Evolutionary conservation across 1,284 basidiomycete species (phyloP).

Genomic region (Agaricales sp.): DNA sequence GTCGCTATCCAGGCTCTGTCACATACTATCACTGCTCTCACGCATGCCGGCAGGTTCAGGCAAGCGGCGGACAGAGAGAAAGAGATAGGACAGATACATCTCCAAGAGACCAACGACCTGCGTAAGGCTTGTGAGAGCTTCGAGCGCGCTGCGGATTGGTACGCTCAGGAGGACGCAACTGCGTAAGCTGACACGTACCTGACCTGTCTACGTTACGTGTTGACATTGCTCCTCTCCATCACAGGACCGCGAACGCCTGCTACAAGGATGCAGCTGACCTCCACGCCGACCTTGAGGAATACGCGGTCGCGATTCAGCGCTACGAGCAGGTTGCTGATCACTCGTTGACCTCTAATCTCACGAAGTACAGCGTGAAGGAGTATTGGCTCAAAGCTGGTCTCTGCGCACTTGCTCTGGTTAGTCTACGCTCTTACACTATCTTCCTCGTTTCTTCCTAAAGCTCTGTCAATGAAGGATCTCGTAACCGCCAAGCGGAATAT

Average conservation of each 20-base stretch:
- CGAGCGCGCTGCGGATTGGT: constrained; percentile 94
- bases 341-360: constrained; percentile 76
- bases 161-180: constrained; percentile 90
- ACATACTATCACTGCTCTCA: constrained; percentile 79
- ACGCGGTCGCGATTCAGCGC: constrained; percentile 74
- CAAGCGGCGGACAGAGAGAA: constrained; percentile 98
- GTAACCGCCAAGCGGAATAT: constrained; percentile 79
- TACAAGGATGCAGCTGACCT: constrained; percentile 96
- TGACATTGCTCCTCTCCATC: constrained; percentile 8
- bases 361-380: constrained; percentile 98
- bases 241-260: constrained; percentile 89
- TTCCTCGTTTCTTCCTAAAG: constrained; percentile 1
- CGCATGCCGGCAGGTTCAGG: constrained; percentile 82
- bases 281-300: constrained; percentile 85
- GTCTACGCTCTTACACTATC: constrained; percentile 18
- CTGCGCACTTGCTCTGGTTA: constrained; percentile 85
- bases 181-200: constrained; percentile 57
- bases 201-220: constrained; percentile 3
- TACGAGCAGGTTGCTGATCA: constrained; percentile 89
- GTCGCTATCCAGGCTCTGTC: constrained; percentile 89
- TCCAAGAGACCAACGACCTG: constrained; percentile 69
- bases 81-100: constrained; percentile 89
- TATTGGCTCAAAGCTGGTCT: constrained; percentile 88
- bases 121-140: constrained; percentile 84
- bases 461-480: constrained; percentile 49